Base-by-base conservation (phyloP, 805 yeast genomes). In the Clavispora carvajalis region DNA sequence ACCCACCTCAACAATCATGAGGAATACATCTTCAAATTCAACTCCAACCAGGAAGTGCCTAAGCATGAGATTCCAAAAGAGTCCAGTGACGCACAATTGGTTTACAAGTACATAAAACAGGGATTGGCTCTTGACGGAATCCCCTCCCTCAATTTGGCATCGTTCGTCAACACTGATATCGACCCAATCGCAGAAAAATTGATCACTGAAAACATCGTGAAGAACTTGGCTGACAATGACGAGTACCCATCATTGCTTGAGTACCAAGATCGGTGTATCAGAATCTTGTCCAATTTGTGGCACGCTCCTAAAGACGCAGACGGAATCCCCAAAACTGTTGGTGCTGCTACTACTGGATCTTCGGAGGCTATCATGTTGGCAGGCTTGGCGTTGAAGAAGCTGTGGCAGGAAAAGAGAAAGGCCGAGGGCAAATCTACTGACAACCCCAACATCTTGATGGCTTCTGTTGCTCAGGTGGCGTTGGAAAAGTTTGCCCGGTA, bases 301-400 rank as follows among this genome's bases (percentile, higher is more conserved):
- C 68, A 87, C 55, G 90, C 88, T 9, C 82, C 82, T 7, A 51
- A 45, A 19, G 44, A 46, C 7, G 39, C 38, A 13, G 56, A 58
- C 30, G 49, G 52, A n/a, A 38, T 49, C 26, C 53, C 57, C 33
- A 55, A 56, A 28, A 42, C 95, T 3, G 69, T 87, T 22, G 97
- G 97, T 18, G 80, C 95, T 10, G 93, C 96, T 19, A 86, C 95
- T 40, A 89, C 96, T 1, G 97, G 97, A 5, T 88, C 96, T 1
- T 81, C 91, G 1, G 97, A 89, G 60, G 97, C 96, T 7, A 81
- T 90, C 52, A 87, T 88, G 85, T 76, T 89, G 38, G 97, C 95
- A 33, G 97, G 96, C 4, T 71, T 89, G 40, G 95, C 96, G 11
- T 73, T 90, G 85, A 90, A 90, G 73, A 85, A 87, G 54, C 73